Percentiles rank a stretch among this genome's conserved stretches.
phyloP scores from a whole-genome alignment of 2,329 filamentous ascomycete genomes.

The Colletotrichum camelliae region DNA sequence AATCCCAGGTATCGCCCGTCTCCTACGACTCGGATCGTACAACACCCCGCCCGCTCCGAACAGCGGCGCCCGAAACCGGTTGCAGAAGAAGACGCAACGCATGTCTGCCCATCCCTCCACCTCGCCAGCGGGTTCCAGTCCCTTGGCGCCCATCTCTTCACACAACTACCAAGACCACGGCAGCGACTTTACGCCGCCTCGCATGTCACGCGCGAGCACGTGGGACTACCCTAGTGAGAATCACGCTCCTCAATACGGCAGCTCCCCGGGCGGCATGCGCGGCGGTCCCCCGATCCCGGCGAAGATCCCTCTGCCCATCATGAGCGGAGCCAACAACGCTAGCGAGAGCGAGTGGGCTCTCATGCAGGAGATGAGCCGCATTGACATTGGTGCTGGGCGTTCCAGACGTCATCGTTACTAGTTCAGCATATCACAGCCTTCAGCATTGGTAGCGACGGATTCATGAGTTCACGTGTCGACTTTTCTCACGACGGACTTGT shows the following conservation, averaged over 20 bases:
- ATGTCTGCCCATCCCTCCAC: slow-evolving; percentile 44
- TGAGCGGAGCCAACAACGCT: slow-evolving; percentile 46
- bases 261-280: slow-evolving; percentile 26
- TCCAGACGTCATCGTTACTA: slow-evolving; percentile 56
- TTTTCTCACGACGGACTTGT: background rate
- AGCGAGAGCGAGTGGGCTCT: slow-evolving; percentile 61
- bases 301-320: slow-evolving; percentile 67
- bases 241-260: slow-evolving; percentile 44
- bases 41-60: slow-evolving; percentile 36
- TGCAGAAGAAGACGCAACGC: slow-evolving; percentile 68
- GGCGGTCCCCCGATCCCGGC: slow-evolving; percentile 67
- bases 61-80: slow-evolving; percentile 56
- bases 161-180: slow-evolving; percentile 54
- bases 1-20: slow-evolving; percentile 46
- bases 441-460: slow-evolving; percentile 37
- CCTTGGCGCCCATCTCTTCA: slow-evolving; percentile 58
- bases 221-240: slow-evolving; percentile 63
- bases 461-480: background rate
- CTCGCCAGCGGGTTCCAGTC: slow-evolving; percentile 47
- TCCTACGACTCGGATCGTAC: slow-evolving; percentile 33
- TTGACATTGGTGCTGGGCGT: slow-evolving; percentile 68
- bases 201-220: slow-evolving; percentile 50
- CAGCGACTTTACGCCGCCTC: slow-evolving; percentile 46
- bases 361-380: slow-evolving; percentile 73
- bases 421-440: background rate